A percentile compares a stretch with the other conserved stretches of the same genome.
Evolutionary conservation across 2,329 filamentous ascomycete genomes (phyloP).

Genomic region (Cercospora zeae-maydis): DNA sequence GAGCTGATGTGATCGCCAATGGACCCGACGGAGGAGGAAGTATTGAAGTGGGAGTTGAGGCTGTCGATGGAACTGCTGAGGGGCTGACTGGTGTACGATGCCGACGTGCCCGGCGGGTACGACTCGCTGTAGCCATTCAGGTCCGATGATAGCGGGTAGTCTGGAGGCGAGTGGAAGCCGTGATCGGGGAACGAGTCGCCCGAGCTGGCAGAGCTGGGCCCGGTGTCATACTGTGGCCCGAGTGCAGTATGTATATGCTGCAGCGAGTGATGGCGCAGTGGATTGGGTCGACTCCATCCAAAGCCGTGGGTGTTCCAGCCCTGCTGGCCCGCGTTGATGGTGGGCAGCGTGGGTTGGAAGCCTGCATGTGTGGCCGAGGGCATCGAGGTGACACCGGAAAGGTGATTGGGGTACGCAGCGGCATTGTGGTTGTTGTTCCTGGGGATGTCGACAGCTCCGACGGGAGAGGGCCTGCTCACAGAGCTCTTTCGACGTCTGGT

Average conservation of each 20-base stretch:
- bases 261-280: conserved; percentile 39
- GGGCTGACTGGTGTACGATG: conserved; percentile 21
- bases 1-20: conserved; percentile 42
- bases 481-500: conserved; percentile 19
- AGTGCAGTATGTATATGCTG: conserved; percentile 45
- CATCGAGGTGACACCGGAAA: conserved; percentile 9
- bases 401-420: neutral
- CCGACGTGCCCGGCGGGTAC: conserved; percentile 33
- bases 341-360: conserved; percentile 20
- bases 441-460: conserved; percentile 1
- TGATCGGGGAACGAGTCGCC: conserved; percentile 48
- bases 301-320: conserved; percentile 41
- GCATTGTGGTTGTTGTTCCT: neutral
- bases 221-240: conserved; percentile 41
- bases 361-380: conserved; percentile 12
- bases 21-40: conserved; percentile 35
- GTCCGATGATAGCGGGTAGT: conserved; percentile 47
- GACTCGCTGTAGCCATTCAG: conserved; percentile 42
- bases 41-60: conserved; percentile 13
- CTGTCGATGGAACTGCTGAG: conserved; percentile 20
- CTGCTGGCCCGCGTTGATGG: conserved; percentile 18
- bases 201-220: conserved; percentile 46
- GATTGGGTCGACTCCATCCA: conserved; percentile 33
- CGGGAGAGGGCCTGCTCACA: conserved; percentile 12
- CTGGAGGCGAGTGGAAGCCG: conserved; percentile 47